Conservation (phyloP, 805 yeast genomes). For the Pichia pseudocactophila region DNA sequence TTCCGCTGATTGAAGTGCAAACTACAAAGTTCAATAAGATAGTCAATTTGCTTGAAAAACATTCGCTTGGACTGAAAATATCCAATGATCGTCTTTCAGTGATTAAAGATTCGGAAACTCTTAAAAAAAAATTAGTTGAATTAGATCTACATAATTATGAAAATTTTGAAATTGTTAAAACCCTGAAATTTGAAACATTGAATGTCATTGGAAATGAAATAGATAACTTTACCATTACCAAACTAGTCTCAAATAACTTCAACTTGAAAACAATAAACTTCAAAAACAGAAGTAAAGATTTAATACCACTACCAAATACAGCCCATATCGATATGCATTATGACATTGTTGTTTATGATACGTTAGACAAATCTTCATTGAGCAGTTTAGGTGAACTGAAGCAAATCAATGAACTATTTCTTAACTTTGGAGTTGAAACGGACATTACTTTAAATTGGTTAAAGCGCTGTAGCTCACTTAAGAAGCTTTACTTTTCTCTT, state of each 20-base stretch:
- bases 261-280: slow-evolving; percentile 9
- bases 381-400: not conserved
- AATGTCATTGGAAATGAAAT: slow-evolving; percentile 12
- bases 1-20: slow-evolving; percentile 11
- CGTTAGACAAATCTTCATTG: slow-evolving; percentile 2
- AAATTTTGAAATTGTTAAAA: slow-evolving; percentile 10
- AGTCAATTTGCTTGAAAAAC: slow-evolving; percentile 7
- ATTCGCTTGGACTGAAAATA: slow-evolving; percentile 6
- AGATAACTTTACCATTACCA: slow-evolving; percentile 4
- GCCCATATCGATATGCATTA: slow-evolving; percentile 1
- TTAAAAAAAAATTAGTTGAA: slow-evolving; percentile 6
- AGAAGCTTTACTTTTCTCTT: slow-evolving; percentile 11
- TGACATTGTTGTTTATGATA: slow-evolving; percentile 8
- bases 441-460: slow-evolving; percentile 10
- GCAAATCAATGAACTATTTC: slow-evolving; percentile 1
- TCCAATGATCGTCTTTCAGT: slow-evolving; percentile 10
- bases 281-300: slow-evolving; percentile 8
- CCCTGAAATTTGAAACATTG: slow-evolving; percentile 8
- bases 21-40: slow-evolving; percentile 11
- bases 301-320: slow-evolving; percentile 1
- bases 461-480: slow-evolving; percentile 7
- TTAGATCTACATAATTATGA: slow-evolving; percentile 11
- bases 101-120: slow-evolving; percentile 7
- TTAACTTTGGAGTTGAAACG: slow-evolving; percentile 5
- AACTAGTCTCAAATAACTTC: slow-evolving; percentile 1